Percentiles rank a stretch among this genome's conserved stretches.
Conservation (phyloP, 202 grass and related monocot genomes). For the Schoenoplectus triqueter region DNA sequence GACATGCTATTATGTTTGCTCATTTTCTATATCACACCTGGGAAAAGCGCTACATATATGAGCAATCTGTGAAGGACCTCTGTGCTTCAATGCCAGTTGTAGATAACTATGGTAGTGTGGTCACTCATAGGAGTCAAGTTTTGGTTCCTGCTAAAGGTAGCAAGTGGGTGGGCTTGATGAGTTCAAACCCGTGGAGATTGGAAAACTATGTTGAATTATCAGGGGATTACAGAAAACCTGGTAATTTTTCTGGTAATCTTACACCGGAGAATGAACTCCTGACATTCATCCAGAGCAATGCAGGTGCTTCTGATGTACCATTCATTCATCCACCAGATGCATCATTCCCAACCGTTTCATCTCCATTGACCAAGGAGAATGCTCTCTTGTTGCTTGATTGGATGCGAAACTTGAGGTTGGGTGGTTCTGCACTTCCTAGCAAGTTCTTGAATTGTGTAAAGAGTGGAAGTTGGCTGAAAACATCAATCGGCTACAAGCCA, state of each 20-base stretch:
- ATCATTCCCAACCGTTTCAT: conserved; percentile 42
- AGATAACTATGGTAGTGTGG: conserved; percentile 46
- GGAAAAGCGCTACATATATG: neutral
- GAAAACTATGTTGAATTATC: conserved; percentile 55
- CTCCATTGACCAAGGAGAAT: conserved; percentile 54
- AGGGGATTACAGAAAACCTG: conserved; percentile 48
- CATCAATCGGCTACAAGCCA: conserved; percentile 57
- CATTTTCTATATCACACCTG: conserved; percentile 64
- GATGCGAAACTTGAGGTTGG: conserved; percentile 44
- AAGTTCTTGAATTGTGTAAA: conserved; percentile 54
- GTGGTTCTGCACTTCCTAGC: conserved; percentile 14
- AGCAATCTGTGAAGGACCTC: conserved; percentile 7
- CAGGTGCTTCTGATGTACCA: conserved; percentile 54
- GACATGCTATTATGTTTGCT: conserved; percentile 49
- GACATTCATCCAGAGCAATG: conserved; percentile 43
- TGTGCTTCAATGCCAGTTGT: conserved; percentile 48
- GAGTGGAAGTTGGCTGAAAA: conserved; percentile 64
- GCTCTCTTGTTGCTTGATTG: conserved; percentile 66
- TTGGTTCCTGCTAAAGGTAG: conserved; percentile 70
- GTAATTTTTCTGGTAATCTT: conserved; percentile 44
- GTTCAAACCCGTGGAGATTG: conserved; percentile 61
- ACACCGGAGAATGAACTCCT: conserved; percentile 40
- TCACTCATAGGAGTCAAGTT: conserved; percentile 38
- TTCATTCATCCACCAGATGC: conserved; percentile 56
- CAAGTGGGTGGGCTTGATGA: conserved; percentile 67